Evolutionary conservation across 2,329 filamentous ascomycete species (phyloP), one percentile per base, ranked within the genome.

Genomic region (Fusarium sp.): DNA sequence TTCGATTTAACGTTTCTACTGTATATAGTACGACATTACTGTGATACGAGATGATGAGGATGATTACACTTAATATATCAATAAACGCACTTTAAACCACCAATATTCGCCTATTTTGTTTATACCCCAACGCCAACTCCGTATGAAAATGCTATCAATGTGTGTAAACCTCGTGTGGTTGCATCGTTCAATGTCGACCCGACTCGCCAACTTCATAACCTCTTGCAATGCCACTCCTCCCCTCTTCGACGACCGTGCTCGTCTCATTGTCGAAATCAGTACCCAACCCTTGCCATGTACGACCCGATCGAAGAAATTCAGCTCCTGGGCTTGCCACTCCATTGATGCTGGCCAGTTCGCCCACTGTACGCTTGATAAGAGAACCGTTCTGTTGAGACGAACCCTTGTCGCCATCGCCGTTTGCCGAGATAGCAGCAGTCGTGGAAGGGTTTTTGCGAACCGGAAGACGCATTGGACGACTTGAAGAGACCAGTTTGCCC

Each of bases 261-360:
- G 80, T 78, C 49, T 85, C 82, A 12, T 79, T 79, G n/a, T 78
- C 64, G 70, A 93, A 96, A 74, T 99, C 95, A 61, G 87, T 96
- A 0, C 95, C 95, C 24, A 99, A 78, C 0, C 95, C 95, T 72
- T 90, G 90, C 95, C 95, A 99, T 5, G 92, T 96, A 53, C 95
- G 81, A 70, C 93, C 86, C 4, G 89, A 91, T 29, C 89, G 85
- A 62, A 99, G 78, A 68, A 86, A 98, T 74, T 97, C 92, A 1
- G 95, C 95, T 0, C 92, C 95, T 0, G 95, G 95, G 41, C 94
- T 98, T n/a, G 90, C 82, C 1, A 94, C 86, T 7, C 93, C 92
- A 47, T 93, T 94, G 67, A 98, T 87, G 41, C 88, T 88, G 0
- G 92, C 90, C 15, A 98, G 68, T 64, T 96, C 90, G 3, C 89